phyloP scores from a whole-genome alignment of 768 basidiomycete species.

The Boletus huronensis region DNA sequence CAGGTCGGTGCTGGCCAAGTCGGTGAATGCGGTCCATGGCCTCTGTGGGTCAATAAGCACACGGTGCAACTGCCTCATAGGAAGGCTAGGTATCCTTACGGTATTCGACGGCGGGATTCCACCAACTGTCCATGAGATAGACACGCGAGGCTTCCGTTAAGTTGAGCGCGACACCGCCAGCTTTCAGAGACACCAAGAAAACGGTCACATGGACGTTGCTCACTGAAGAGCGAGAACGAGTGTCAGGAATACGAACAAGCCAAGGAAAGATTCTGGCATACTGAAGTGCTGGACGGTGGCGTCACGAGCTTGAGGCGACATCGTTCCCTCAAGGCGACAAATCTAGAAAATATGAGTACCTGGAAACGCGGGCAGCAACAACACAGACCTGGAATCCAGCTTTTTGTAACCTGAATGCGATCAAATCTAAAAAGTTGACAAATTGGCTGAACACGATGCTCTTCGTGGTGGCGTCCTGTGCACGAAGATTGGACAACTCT shows the following conservation, averaged over 20 bases:
- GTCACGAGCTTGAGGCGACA: constrained; percentile 95
- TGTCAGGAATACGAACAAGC: not conserved
- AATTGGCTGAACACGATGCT: constrained; percentile 97
- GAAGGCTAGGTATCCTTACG: constrained; percentile 46
- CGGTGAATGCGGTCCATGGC: constrained; percentile 98
- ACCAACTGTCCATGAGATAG: constrained; percentile 97
- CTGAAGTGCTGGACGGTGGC: constrained; percentile 94
- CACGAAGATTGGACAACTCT: constrained; percentile 81
- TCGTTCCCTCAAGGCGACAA: constrained; percentile 92
- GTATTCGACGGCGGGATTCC: constrained; percentile 95
- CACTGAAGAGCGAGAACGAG: constrained; percentile 46
- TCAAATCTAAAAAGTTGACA: constrained; percentile 88
- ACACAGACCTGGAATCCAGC: constrained; percentile 81
- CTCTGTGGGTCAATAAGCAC: constrained; percentile 45
- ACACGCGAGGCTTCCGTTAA: constrained; percentile 90
- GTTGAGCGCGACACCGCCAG: constrained; percentile 91
- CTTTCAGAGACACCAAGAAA: constrained; percentile 95
- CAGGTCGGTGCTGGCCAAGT: constrained; percentile 90
- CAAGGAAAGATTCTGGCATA: constrained; percentile 34
- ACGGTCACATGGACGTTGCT: constrained; percentile 92
- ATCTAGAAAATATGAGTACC: constrained; percentile 45
- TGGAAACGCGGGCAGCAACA: not conserved
- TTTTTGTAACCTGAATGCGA: constrained; percentile 86
- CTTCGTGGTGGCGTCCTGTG: constrained; percentile 88
- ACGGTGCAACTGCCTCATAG: not conserved